Evolutionary conservation across 257 asterid genomes (phyloP).

Genomic region (Gentiana dahurica): DNA sequence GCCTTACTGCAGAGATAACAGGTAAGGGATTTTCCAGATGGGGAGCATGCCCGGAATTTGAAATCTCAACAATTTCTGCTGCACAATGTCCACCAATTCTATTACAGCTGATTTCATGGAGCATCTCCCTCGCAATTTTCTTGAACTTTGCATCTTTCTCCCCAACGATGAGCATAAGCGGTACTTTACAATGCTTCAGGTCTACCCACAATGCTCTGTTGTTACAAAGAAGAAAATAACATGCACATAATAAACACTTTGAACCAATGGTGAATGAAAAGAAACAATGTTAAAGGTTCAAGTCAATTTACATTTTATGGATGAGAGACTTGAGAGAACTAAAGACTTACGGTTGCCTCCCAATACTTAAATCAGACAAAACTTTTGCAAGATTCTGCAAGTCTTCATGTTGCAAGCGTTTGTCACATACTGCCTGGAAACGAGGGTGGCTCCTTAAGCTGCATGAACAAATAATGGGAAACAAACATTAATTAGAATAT

Average conservation of each 20-base stretch:
- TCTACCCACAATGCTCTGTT: constrained; percentile 74
- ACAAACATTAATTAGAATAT: background rate
- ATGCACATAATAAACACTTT: too few relatives aligned
- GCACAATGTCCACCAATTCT: constrained; percentile 2
- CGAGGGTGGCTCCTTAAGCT: constrained; percentile 81
- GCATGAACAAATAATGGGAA: constrained; percentile 15
- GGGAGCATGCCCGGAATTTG: constrained; percentile 76
- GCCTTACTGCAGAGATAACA: constrained; percentile 52
- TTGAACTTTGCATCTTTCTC: constrained; percentile 72
- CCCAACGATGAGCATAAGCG: constrained; percentile 68
- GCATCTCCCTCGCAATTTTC: constrained; percentile 54
- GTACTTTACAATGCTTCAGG: constrained; percentile 55
- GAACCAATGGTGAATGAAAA: background rate
- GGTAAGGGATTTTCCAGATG: constrained; percentile 91
- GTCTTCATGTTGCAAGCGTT: constrained; percentile 61
- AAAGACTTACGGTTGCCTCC: constrained; percentile 81
- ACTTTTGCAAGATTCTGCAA: constrained; percentile 57
- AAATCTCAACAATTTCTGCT: constrained; percentile 45
- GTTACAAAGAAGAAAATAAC: constrained; percentile 1
- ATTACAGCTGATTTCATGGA: constrained; percentile 21
- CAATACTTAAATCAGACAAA: constrained; percentile 64
- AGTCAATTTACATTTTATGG: too few relatives aligned
- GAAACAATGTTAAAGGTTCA: background rate
- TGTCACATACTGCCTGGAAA: constrained; percentile 36
- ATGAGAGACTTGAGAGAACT: too few relatives aligned